Evolutionary conservation across 2,329 filamentous ascomycete species (phyloP), one percentile per base, ranked within the genome.

Genomic region (Aspergillus fructus): DNA sequence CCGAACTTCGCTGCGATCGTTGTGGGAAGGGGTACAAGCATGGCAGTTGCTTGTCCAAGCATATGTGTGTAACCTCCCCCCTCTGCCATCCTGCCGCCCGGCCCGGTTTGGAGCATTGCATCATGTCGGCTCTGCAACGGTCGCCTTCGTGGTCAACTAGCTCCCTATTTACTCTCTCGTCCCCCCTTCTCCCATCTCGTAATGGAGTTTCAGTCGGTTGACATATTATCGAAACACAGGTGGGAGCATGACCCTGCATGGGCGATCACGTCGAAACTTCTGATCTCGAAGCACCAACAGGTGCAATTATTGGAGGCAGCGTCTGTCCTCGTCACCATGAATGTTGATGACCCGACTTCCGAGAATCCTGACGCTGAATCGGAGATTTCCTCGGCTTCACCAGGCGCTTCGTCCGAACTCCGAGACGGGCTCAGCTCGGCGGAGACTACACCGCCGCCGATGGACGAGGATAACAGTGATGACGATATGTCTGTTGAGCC

Each of bases 1-100:
- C 88, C 71, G 93, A 97, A 76, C 86, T 99, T 74, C 91, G 90
- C 78, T 99, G 94, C 81, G 91, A 96, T 74, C 93, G 93, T 79
- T 99, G 94, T 82, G 93, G 93, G 78, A 99, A 99, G 85, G 92
- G 92, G 79, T 99, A 99, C 86, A 99, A 99, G 87, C 94, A 99
- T 85, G 96, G 93, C 87, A 97, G 94, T 83, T 99, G 94, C 87
- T 87, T 99, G 83, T 96, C 91, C 76, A 99, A 97, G 86, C 94
- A 99, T 88, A 89, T 97, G 94, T 97, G 88, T 86, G 94, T 96
- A 83, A 75, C 63, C 68, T 68, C 65, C 81, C 83, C 86, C 83
- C 81, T 51, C 79, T 78, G 79, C 77, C 73, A 74, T 68, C 64
- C 68, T 65, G 60, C 74, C 70, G 72, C 72, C 73, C 75, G 71